Base-by-base conservation (phyloP, 169 alveolate species). In the Plasmodium berghei region DNA sequence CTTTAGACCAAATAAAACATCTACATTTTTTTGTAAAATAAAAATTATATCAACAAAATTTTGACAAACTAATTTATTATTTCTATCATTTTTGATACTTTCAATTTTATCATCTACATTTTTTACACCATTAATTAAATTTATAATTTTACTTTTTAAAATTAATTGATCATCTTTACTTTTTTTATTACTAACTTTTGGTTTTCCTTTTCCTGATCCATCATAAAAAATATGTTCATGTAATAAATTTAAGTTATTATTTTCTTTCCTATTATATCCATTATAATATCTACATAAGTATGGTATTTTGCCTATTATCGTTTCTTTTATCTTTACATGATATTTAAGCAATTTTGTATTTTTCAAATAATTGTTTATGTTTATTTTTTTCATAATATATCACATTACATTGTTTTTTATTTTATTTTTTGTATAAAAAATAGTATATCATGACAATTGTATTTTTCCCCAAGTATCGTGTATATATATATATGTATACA, bases 81-180 rank as follows among this genome's bases (percentile, higher is more conserved):
- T 10, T 10, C 59, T n/a, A 2, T 2, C 5, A 49, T n/a, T 52
- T 12, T 16, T 14, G 59, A 5, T 8, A 52, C 22, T 16, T 14
- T 52, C 59, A 12, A 6, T 2, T 12, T 52, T 52, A 16, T 52
- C 56, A 1, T 14, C 59, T 52, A 12, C 24, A 12, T n/a, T 14
- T 24, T 70, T 70, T 70, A 70, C 63, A 45, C 42, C 26, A 48
- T 70, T 70, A 46, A 70, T 70, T 70, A 70, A 20, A 70, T 22
- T 18, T 12, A 70, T 49, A 49, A 70, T 49, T 22, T 49, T 45
- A 49, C 5, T 70, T 70, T 70, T 48, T 9, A 70, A 48, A 16
- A 2, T 45, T 18, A 28, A 20, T 34, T 34, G 6, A 9, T 12
- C 42, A 26, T 49, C 52, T 49, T 5, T 10, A 58, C 20, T 49